Conservation (phyloP, 768 basidiomycete species). For the Trametes maxima region DNA sequence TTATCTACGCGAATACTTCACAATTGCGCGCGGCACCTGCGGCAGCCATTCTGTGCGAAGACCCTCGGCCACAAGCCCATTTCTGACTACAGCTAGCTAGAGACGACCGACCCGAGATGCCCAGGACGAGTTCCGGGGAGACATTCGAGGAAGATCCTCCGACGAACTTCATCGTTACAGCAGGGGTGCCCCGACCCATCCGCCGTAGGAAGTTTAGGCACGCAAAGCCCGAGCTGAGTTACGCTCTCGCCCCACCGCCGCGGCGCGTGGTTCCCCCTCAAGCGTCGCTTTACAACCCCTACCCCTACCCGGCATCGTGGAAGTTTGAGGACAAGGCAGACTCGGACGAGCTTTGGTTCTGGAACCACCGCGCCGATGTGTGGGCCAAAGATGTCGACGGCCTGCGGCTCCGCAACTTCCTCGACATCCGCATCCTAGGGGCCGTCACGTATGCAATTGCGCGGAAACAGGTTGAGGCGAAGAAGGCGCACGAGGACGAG, state of each 20-base stretch:
- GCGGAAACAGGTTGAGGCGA: background rate
- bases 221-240: background rate
- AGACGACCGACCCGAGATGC: no score
- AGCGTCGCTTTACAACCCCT: slow-evolving; percentile 14
- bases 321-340: background rate
- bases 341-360: slow-evolving; percentile 1
- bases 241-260: background rate
- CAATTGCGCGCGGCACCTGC: background rate
- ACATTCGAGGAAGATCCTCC: no score
- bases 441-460: background rate
- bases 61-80: no score
- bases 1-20: background rate
- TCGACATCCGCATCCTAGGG: background rate
- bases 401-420: background rate
- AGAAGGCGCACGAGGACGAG: slow-evolving; percentile 7
- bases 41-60: no score
- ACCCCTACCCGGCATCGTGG: slow-evolving; percentile 13
- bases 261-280: background rate
- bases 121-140: no score
- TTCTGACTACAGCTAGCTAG: no score
- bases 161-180: no score
- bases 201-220: background rate
- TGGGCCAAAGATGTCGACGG: slow-evolving; percentile 6
- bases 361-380: slow-evolving; percentile 6
- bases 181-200: background rate